A percentile compares a stretch with the other conserved stretches of the same genome.
Evolutionary conservation across 164 flowering plant species (phyloP).

Genomic region (Sextonia rubra): DNA sequence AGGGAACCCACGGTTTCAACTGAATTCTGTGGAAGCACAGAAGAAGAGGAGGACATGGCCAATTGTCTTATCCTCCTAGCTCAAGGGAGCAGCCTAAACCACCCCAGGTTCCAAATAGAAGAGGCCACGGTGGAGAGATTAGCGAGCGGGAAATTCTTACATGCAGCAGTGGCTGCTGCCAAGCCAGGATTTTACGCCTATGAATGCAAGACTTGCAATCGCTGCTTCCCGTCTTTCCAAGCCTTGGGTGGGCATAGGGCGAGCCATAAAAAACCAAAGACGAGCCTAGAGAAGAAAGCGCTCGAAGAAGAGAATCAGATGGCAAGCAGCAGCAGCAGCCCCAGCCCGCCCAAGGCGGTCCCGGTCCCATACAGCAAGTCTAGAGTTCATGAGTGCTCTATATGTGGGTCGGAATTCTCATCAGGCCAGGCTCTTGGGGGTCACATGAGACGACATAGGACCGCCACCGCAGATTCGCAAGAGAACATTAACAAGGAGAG

Average conservation of each 20-base stretch:
- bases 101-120: not conserved
- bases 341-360: not conserved
- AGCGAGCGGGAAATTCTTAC: slow-evolving; percentile 19
- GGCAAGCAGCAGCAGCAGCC: not conserved
- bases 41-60: slow-evolving; percentile 60
- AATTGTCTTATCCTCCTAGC: slow-evolving; percentile 58
- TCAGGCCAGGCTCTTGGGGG: slow-evolving; percentile 87
- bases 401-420: slow-evolving; percentile 77
- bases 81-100: slow-evolving; percentile 15
- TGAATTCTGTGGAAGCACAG: slow-evolving; percentile 21
- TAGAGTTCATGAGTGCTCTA: slow-evolving; percentile 68
- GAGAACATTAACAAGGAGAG: slow-evolving; percentile 17
- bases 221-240: slow-evolving; percentile 54
- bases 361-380: slow-evolving; percentile 12
- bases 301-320: slow-evolving; percentile 12
- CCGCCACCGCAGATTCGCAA: slow-evolving; percentile 19
- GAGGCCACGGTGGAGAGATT: slow-evolving; percentile 6
- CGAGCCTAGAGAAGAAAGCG: not conserved
- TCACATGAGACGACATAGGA: slow-evolving; percentile 75
- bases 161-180: slow-evolving; percentile 9
- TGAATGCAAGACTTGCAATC: slow-evolving; percentile 61
- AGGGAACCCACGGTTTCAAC: slow-evolving; percentile 12
- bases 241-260: slow-evolving; percentile 73
- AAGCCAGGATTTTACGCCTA: slow-evolving; percentile 32
- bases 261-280: slow-evolving; percentile 51